Conservation (phyloP, 1,284 basidiomycete genomes). For the Pseudozyma pruni region DNA sequence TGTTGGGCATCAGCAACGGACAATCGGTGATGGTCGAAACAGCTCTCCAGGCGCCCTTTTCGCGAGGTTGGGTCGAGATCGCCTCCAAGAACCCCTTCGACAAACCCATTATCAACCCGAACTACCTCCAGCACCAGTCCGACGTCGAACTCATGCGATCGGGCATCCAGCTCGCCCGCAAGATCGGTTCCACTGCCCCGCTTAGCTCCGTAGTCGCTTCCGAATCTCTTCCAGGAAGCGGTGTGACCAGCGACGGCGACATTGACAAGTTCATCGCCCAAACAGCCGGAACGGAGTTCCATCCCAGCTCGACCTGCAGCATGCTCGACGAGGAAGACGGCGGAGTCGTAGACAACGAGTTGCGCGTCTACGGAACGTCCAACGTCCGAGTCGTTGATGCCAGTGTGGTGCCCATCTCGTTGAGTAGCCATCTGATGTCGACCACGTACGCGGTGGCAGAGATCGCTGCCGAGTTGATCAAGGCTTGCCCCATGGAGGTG, state of each 20-base stretch:
- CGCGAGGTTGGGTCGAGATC: conserved; percentile 60
- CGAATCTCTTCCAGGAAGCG: conserved; percentile 38
- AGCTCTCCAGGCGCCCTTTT: conserved; percentile 61
- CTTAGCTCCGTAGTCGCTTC: conserved; percentile 23
- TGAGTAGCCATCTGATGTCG: conserved; percentile 72
- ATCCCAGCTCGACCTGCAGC: conserved; percentile 74
- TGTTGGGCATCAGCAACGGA: conserved; percentile 53
- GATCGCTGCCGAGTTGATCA: conserved; percentile 68
- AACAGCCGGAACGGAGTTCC: conserved; percentile 52
- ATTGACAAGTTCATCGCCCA: conserved; percentile 51
- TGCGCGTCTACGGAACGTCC: conserved; percentile 75
- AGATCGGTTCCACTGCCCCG: conserved; percentile 41
- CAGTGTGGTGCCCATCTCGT: conserved; percentile 60
- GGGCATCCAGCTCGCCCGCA: conserved; percentile 54
- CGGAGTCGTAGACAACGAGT: conserved; percentile 75
- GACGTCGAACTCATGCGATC: conserved; percentile 55
- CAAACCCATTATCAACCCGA: conserved; percentile 55
- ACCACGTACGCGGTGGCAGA: conserved; percentile 62
- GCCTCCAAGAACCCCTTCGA: conserved; percentile 45
- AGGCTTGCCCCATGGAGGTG: conserved; percentile 19
- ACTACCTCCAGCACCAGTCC: conserved; percentile 49
- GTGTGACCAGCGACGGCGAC: conserved; percentile 35
- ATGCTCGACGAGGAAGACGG: conserved; percentile 75
- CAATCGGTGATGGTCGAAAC: conserved; percentile 41
- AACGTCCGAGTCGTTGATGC: conserved; percentile 73